Conservation (phyloP, 106 monocot genomes). For the Allium cepa region DNA sequence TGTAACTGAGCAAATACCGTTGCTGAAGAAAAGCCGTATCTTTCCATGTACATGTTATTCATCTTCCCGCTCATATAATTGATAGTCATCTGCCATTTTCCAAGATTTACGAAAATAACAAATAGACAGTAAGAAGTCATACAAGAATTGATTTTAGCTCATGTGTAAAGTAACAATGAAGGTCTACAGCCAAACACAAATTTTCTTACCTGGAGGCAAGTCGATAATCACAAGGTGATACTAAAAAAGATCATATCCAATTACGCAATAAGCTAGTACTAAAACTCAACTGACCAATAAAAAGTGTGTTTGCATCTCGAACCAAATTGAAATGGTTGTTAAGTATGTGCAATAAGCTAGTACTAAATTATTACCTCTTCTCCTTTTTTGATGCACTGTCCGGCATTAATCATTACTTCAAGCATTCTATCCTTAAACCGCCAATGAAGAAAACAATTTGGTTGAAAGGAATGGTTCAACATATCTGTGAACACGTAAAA, state of each 20-base stretch:
- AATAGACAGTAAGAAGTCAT: too few species aligned
- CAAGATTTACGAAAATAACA: not conserved
- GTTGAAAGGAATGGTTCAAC: slow-evolving; percentile 94
- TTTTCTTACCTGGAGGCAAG: not conserved
- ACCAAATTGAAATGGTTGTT: too few species aligned
- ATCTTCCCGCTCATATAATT: slow-evolving; percentile 10
- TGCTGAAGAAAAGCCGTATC: slow-evolving; percentile 95
- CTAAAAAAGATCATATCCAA: not conserved
- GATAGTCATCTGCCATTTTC: slow-evolving; percentile 60
- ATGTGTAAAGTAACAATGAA: not conserved
- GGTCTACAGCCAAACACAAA: not conserved
- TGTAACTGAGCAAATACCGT: slow-evolving; percentile 29
- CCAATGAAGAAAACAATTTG: slow-evolving; percentile 98
- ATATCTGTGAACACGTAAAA: slow-evolving; percentile 43
- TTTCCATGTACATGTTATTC: slow-evolving; percentile 80
- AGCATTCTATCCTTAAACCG: slow-evolving; percentile 94
- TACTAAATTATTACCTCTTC: slow-evolving; percentile 53
- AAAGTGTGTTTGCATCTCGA: too few species aligned
- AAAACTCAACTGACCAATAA: too few species aligned
- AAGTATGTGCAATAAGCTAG: too few species aligned
- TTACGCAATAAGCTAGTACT: too few species aligned
- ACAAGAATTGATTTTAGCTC: not conserved
- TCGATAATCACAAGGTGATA: not conserved
- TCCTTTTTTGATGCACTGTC: slow-evolving; percentile 68
- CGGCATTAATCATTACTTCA: slow-evolving; percentile 98